Conservation (phyloP, 1,284 basidiomycete species). For the Grifola frondosa region DNA sequence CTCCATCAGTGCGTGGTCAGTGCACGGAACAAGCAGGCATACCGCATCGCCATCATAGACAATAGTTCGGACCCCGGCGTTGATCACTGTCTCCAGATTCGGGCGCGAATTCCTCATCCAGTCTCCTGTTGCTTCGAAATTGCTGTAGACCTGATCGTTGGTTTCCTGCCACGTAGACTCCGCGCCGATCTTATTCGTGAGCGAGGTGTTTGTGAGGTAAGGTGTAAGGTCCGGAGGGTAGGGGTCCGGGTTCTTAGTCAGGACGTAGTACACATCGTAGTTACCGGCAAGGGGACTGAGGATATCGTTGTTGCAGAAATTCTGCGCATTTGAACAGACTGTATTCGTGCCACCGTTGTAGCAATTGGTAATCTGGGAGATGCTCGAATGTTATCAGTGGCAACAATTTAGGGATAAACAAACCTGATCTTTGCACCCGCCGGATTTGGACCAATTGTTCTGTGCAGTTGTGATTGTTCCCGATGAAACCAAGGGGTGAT, state of each 20-base stretch:
- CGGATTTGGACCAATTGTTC: conserved; percentile 41
- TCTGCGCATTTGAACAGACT: conserved; percentile 54
- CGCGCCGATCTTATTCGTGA: conserved; percentile 46
- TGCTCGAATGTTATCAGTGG: not conserved
- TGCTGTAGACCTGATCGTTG: conserved; percentile 47
- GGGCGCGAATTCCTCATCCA: conserved; percentile 64
- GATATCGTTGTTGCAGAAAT: conserved; percentile 54
- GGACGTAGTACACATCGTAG: conserved; percentile 54
- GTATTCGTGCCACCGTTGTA: conserved; percentile 45
- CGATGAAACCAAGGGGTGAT: conserved; percentile 49
- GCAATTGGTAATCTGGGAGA: conserved; percentile 49
- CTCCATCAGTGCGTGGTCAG: not conserved
- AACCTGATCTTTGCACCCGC: conserved; percentile 51
- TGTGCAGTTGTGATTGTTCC: conserved; percentile 44
- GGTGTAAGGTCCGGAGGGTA: conserved; percentile 52
- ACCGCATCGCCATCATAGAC: conserved; percentile 60
- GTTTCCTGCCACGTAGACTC: conserved; percentile 48
- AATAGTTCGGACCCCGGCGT: conserved; percentile 55
- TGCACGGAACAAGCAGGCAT: conserved; percentile 12
- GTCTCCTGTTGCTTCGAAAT: conserved; percentile 61
- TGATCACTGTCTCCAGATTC: conserved; percentile 56
- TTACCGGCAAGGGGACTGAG: conserved; percentile 51
- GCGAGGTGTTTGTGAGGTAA: conserved; percentile 40
- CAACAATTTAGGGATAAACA: conserved; percentile 3
- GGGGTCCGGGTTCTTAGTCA: conserved; percentile 46